Evolutionary conservation across 305 asterid species (phyloP).

Genomic region (Fraxinus dipetala): DNA sequence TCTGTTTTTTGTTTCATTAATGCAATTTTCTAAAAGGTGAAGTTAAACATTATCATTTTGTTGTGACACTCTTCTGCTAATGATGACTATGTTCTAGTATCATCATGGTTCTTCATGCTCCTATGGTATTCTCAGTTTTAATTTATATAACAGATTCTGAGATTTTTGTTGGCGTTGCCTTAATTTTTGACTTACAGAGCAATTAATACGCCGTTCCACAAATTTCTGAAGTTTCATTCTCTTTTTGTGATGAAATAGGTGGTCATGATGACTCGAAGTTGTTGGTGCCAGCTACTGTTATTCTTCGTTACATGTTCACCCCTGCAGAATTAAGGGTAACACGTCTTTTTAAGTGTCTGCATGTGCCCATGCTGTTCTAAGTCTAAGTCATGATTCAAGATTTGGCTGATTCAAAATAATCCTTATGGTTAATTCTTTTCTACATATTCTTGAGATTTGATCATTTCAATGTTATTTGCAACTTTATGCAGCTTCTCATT

Average conservation of each 20-base stretch:
- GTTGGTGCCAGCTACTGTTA: constrained; percentile 71
- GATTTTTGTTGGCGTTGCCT: background rate
- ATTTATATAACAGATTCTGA: background rate
- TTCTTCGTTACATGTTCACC: constrained; percentile 84
- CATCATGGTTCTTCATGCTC: background rate
- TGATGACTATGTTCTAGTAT: background rate
- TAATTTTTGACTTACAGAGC: background rate
- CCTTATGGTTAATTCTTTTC: background rate
- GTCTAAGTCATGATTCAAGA: background rate
- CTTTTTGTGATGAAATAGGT: constrained; percentile 52
- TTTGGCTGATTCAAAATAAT: background rate
- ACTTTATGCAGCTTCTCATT: background rate
- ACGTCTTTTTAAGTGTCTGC: constrained; percentile 3
- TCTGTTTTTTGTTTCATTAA: constrained; percentile 6
- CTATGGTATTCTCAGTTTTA: background rate
- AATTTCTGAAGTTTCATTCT: constrained; percentile 4
- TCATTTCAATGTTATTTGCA: background rate
- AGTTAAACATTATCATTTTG: background rate
- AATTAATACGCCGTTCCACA: constrained; percentile 4
- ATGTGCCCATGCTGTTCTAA: background rate
- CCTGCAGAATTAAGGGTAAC: constrained; percentile 87
- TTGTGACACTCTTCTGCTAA: background rate
- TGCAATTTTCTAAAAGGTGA: background rate
- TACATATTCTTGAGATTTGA: background rate
- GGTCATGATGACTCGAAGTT: constrained; percentile 88